Evolutionary conservation across 805 yeast species (phyloP).

Genomic region (Saturnispora dispora): DNA sequence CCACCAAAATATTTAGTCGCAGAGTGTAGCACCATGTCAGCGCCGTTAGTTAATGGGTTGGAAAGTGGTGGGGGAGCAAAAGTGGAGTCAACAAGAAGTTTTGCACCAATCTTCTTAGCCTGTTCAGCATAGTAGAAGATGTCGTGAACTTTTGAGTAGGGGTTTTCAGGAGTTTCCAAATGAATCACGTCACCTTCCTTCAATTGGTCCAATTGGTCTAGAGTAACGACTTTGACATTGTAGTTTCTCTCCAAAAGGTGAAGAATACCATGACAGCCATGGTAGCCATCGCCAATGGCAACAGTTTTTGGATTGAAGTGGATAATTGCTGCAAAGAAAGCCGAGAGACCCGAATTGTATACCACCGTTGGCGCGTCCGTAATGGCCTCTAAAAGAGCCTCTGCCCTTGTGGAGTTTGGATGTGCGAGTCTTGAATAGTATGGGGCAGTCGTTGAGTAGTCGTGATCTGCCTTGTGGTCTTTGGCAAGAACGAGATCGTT

Average conservation of each 20-base stretch:
- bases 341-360: slow-evolving; percentile 74
- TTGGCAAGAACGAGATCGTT: slow-evolving; percentile 40
- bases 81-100: slow-evolving; percentile 69
- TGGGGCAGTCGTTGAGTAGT: slow-evolving; percentile 23
- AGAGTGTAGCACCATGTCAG: slow-evolving; percentile 84
- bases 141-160: slow-evolving; percentile 61
- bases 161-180: slow-evolving; percentile 84
- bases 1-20: slow-evolving; percentile 94
- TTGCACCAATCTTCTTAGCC: slow-evolving; percentile 75
- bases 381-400: slow-evolving; percentile 50
- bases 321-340: slow-evolving; percentile 67
- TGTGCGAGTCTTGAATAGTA: slow-evolving; percentile 69
- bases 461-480: slow-evolving; percentile 17
- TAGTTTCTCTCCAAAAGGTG: slow-evolving; percentile 51
- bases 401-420: slow-evolving; percentile 63
- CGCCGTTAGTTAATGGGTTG: slow-evolving; percentile 75
- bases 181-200: slow-evolving; percentile 69
- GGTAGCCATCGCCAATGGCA: slow-evolving; percentile 74
- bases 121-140: slow-evolving; percentile 51
- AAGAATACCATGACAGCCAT: slow-evolving; percentile 71
- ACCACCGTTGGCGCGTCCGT: slow-evolving; percentile 57
- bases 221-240: slow-evolving; percentile 41
- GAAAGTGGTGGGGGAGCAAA: slow-evolving; percentile 91
- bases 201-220: slow-evolving; percentile 42
- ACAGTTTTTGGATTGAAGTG: slow-evolving; percentile 61